Percentiles rank a stretch among this genome's conserved stretches.
These are phyloP conservation scores for Fagopyrum tataricum DNA, from an alignment of 148 eudicot species.

Conservation along the genomic window DNA sequence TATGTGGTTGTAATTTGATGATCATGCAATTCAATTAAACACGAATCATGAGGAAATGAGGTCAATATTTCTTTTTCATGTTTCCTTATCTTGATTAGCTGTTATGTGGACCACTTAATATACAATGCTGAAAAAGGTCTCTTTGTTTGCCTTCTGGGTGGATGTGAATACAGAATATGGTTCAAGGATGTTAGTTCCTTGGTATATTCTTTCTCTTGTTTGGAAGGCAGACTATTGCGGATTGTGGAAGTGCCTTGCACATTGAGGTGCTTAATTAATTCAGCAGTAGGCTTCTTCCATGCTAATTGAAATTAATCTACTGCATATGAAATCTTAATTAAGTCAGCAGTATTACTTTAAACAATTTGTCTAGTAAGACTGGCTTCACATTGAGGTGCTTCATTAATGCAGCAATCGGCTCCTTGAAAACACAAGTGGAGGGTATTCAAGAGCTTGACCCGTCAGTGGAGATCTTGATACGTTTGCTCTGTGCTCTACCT, in stretches of 20 bases:
- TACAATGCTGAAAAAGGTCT: neutral
- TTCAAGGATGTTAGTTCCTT: neutral
- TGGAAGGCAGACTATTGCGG: neutral
- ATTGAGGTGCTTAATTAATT: too few species aligned
- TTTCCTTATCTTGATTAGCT: neutral
- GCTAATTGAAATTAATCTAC: neutral
- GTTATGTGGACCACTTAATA: neutral
- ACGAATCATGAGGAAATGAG: too few species aligned
- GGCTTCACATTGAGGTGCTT: conserved; percentile 2
- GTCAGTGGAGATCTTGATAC: conserved; percentile 91
- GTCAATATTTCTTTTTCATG: neutral
- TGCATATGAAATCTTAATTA: too few species aligned
- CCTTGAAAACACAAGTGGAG: conserved; percentile 87
- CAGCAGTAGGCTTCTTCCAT: neutral
- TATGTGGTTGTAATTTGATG: neutral
- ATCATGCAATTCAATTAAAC: neutral
- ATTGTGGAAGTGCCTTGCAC: too few species aligned
- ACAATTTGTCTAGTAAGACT: neutral
- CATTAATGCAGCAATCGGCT: conserved; percentile 59
- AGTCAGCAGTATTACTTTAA: neutral
- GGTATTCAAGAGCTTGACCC: conserved; percentile 52
- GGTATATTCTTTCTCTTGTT: neutral
- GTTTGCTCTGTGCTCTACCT: conserved; percentile 87
- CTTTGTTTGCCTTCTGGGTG: neutral
- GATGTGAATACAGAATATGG: neutral